These are phyloP conservation scores for Sutorius australiensis DNA, from an alignment of 768 basidiomycete species.

Conservation along the genomic window DNA sequence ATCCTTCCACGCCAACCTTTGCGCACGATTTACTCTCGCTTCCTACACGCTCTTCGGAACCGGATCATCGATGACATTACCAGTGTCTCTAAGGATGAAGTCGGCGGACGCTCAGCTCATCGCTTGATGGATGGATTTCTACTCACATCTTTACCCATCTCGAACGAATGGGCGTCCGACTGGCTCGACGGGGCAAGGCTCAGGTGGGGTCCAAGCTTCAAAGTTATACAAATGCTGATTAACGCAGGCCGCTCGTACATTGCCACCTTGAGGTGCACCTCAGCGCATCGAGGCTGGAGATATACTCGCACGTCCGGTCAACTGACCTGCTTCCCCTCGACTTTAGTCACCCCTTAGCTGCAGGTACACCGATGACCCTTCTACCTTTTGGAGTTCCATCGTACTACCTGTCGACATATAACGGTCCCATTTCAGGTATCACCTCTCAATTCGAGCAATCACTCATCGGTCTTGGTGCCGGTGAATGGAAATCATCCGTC, in stretches of 20 bases:
- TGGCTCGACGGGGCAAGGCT: conserved; percentile 56
- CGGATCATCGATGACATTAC: conserved; percentile 51
- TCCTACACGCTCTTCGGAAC: conserved; percentile 61
- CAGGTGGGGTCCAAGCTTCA: conserved; percentile 35
- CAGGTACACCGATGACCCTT: conserved; percentile 66
- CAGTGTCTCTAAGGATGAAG: conserved; percentile 34
- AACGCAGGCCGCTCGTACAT: conserved; percentile 53
- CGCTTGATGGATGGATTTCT: conserved; percentile 63
- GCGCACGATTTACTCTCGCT: conserved; percentile 39
- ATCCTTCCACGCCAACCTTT: conserved; percentile 47
- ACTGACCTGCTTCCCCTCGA: conserved; percentile 57
- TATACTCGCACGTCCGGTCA: conserved; percentile 59
- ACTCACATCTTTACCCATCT: conserved; percentile 41
- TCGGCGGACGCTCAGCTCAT: conserved; percentile 36
- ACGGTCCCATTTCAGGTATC: conserved; percentile 60
- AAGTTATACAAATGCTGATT: conserved; percentile 11
- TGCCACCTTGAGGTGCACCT: conserved; percentile 58
- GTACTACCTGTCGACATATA: conserved; percentile 67
- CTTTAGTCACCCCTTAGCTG: conserved; percentile 38
- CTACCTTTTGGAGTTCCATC: conserved; percentile 72
- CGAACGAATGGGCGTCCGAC: conserved; percentile 59
- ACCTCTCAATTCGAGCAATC: conserved; percentile 61
- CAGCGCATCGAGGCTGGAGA: conserved; percentile 44
- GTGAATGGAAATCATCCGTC: conserved; percentile 40
- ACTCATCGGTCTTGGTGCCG: conserved; percentile 59